Conservation (phyloP, 352 stramenopile species). For the Phytophthora kernoviae region DNA sequence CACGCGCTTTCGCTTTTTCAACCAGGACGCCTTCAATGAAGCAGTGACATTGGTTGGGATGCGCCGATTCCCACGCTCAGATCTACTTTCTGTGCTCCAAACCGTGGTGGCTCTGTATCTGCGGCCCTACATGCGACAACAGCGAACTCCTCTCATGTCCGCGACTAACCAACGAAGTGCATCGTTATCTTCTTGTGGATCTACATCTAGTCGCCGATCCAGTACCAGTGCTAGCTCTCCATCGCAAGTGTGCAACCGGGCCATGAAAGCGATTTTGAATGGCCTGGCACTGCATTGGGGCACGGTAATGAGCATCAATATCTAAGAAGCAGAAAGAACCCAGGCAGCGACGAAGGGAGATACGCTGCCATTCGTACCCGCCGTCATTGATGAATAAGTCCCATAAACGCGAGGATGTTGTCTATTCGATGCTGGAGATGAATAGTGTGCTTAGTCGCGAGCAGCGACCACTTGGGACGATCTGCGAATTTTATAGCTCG, state of each 20-base stretch:
- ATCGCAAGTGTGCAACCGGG: conserved; percentile 31
- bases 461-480: conserved; percentile 64
- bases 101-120: conserved; percentile 59
- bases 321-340: conserved; percentile 3
- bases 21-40: conserved; percentile 72
- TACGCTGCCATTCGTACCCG: conserved; percentile 23
- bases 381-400: conserved; percentile 20
- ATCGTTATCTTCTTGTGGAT: conserved; percentile 10
- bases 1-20: conserved; percentile 69
- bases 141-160: conserved; percentile 1
- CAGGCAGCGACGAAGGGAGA: conserved; percentile 13
- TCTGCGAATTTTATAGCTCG: conserved; percentile 78
- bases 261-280: conserved; percentile 55
- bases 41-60: conserved; percentile 67
- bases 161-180: conserved; percentile 14
- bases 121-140: conserved; percentile 39
- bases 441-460: conserved; percentile 62
- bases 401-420: conserved; percentile 57
- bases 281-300: conserved; percentile 50
- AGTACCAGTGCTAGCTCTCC: conserved; percentile 13
- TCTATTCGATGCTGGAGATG: conserved; percentile 86
- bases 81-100: conserved; percentile 57
- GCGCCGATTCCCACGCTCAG: conserved; percentile 61
- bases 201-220: background rate
- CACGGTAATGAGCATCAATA: conserved; percentile 27